phyloP scores from a whole-genome alignment of 441 rosid genomes.

The Lepidium campestre region DNA sequence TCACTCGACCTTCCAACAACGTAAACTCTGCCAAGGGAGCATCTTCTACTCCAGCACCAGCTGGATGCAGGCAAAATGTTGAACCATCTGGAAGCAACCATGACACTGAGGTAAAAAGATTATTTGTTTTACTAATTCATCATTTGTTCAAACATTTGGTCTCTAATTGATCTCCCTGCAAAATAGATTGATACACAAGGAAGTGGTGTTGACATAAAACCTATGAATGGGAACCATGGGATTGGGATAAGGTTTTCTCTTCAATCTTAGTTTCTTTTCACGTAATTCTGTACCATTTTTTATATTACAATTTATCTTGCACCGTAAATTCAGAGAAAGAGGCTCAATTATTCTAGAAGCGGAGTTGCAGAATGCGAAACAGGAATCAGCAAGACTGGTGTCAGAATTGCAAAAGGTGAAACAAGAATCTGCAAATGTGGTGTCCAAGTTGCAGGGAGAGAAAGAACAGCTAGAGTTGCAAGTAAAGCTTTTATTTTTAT shows the following conservation, averaged over 20 bases:
- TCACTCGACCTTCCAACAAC: not conserved
- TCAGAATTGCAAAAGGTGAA: conserved; percentile 12
- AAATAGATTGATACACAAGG: not conserved
- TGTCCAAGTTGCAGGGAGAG: not conserved
- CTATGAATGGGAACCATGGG: not conserved
- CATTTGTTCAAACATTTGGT: not conserved
- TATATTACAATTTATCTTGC: not conserved
- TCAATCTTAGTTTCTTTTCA: not conserved
- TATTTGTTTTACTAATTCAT: not conserved
- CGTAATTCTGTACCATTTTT: not conserved
- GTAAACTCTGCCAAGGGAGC: not conserved
- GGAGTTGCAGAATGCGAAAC: not conserved
- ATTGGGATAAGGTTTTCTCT: conserved; percentile 10
- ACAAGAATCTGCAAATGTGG: not conserved
- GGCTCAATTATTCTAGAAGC: conserved; percentile 1
- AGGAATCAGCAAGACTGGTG: not conserved
- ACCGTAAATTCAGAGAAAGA: not conserved
- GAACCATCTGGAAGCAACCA: conserved; percentile 4
- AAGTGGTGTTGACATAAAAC: not conserved
- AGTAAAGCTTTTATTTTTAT: not conserved
- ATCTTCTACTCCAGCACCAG: not conserved
- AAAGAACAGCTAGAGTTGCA: not conserved
- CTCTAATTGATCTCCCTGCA: conserved; percentile 1
- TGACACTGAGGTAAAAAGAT: not conserved
- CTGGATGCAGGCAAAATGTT: not conserved